These are phyloP conservation scores for Nosema bombycis DNA, from an alignment of 371 early-diverging fungal genomes.

Conservation along the genomic window DNA sequence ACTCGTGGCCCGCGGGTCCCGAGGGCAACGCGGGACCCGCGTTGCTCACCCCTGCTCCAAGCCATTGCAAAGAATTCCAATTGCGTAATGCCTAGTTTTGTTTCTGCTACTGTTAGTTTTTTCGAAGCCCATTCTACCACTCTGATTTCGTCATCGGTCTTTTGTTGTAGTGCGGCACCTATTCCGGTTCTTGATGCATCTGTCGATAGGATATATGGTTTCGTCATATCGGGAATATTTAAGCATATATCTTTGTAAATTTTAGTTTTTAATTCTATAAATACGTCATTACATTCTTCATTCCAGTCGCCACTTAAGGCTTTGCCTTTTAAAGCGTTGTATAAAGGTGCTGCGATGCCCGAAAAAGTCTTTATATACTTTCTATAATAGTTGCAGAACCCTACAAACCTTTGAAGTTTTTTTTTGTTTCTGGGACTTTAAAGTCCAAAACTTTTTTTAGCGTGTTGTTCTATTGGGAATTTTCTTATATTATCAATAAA, in stretches of 20 bases:
- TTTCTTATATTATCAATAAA: background rate
- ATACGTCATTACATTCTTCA: slow-evolving; percentile 3
- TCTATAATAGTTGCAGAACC: slow-evolving; percentile 1
- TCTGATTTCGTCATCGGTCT: slow-evolving; percentile 8
- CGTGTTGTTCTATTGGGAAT: slow-evolving; percentile 1
- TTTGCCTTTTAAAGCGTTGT: slow-evolving; percentile 11
- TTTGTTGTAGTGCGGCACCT: slow-evolving; percentile 34
- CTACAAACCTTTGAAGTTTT: slow-evolving; percentile 9
- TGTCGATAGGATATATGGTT: slow-evolving; percentile 36
- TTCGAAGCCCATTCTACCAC: slow-evolving; percentile 5
- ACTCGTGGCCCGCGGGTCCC: too few relatives aligned
- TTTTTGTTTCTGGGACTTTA: background rate
- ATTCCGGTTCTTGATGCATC: slow-evolving; percentile 36
- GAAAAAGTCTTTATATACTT: slow-evolving; percentile 7
- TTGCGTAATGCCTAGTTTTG: background rate
- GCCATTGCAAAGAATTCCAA: background rate
- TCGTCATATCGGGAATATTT: slow-evolving; percentile 16
- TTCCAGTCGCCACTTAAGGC: background rate
- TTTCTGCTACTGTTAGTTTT: background rate
- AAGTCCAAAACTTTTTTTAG: slow-evolving; percentile 8
- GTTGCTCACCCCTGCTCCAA: too few relatives aligned
- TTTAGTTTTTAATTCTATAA: background rate
- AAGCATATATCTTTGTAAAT: background rate
- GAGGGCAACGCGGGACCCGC: too few relatives aligned
- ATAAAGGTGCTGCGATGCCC: slow-evolving; percentile 13